phyloP scores from a whole-genome alignment of 495 filamentous ascomycete genomes.

The Trichocladium uniseriatum region DNA sequence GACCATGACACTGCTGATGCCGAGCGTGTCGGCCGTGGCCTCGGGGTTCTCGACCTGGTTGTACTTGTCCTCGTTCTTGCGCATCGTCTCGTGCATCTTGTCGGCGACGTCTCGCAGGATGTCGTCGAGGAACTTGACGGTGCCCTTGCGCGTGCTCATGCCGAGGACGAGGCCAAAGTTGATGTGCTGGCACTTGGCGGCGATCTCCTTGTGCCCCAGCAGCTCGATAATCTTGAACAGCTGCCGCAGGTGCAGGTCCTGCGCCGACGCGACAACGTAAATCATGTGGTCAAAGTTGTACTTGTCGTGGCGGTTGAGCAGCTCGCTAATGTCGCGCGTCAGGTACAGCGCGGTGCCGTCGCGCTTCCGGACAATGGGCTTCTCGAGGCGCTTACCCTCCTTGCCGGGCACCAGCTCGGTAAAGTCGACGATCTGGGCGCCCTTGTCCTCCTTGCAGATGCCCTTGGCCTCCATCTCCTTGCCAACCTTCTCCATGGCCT shows the following conservation, averaged over 20 bases:
- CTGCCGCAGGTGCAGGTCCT: slow-evolving; percentile 54
- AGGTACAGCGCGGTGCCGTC: slow-evolving; percentile 57
- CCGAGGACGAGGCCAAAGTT: slow-evolving; percentile 54
- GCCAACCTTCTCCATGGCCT: slow-evolving; percentile 65
- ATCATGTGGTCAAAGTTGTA: slow-evolving; percentile 64
- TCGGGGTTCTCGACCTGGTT: slow-evolving; percentile 49
- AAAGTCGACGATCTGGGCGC: slow-evolving; percentile 84
- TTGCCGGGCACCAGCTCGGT: slow-evolving; percentile 58
- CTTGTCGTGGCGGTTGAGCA: slow-evolving; percentile 48
- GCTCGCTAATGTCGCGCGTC: slow-evolving; percentile 56
- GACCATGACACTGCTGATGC: slow-evolving; percentile 54
- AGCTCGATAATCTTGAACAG: slow-evolving; percentile 57
- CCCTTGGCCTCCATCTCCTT: slow-evolving; percentile 58
- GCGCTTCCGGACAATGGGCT: slow-evolving; percentile 48
- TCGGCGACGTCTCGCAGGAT: slow-evolving; percentile 53
- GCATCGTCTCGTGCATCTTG: slow-evolving; percentile 58
- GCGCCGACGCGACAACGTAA: slow-evolving; percentile 53
- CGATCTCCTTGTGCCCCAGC: slow-evolving; percentile 50
- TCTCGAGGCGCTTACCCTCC: slow-evolving; percentile 47
- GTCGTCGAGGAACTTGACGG: slow-evolving; percentile 48
- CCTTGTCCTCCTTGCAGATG: slow-evolving; percentile 73
- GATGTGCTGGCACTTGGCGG: slow-evolving; percentile 49
- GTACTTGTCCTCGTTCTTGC: slow-evolving; percentile 52
- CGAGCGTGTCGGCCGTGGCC: slow-evolving; percentile 47
- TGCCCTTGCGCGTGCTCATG: slow-evolving; percentile 55